phyloP scores from a whole-genome alignment of 495 filamentous ascomycete species.

The Aspergillus indologenus region DNA sequence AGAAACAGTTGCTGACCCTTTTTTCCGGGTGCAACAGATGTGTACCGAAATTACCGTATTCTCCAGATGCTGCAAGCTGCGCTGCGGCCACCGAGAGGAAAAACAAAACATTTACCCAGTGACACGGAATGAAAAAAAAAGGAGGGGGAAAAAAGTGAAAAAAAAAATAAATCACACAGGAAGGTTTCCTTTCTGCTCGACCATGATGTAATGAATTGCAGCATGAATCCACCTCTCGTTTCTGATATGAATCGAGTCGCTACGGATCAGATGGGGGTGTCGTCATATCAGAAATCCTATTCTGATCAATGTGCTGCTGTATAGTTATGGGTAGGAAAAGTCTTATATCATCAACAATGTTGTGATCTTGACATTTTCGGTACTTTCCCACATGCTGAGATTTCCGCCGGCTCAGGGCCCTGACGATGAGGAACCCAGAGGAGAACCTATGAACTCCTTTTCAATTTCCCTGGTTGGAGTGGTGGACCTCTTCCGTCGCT shows the following conservation, averaged over 20 bases:
- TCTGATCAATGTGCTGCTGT: neutral
- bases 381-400: slow-evolving; percentile 1
- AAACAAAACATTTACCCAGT: slow-evolving; percentile 2
- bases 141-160: neutral
- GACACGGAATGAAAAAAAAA: neutral
- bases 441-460: slow-evolving; percentile 12
- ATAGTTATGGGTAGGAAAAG: neutral
- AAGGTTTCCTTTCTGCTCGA: slow-evolving; percentile 3
- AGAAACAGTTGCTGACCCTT: slow-evolving; percentile 1
- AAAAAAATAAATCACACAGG: neutral
- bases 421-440: too few relatives aligned
- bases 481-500: slow-evolving; percentile 16
- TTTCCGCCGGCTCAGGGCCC: slow-evolving; percentile 8
- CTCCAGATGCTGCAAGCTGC: neutral
- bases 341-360: slow-evolving; percentile 1
- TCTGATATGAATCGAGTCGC: neutral
- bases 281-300: neutral
- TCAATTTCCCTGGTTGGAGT: slow-evolving; percentile 13
- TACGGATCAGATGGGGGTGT: neutral
- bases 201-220: slow-evolving; percentile 1
- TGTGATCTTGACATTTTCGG: slow-evolving; percentile 15
- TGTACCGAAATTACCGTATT: slow-evolving; percentile 9
- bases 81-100: neutral
- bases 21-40: neutral
- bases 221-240: neutral